Base-by-base conservation (phyloP, 129 eudicot species). In the Saposhnikovia divaricata region DNA sequence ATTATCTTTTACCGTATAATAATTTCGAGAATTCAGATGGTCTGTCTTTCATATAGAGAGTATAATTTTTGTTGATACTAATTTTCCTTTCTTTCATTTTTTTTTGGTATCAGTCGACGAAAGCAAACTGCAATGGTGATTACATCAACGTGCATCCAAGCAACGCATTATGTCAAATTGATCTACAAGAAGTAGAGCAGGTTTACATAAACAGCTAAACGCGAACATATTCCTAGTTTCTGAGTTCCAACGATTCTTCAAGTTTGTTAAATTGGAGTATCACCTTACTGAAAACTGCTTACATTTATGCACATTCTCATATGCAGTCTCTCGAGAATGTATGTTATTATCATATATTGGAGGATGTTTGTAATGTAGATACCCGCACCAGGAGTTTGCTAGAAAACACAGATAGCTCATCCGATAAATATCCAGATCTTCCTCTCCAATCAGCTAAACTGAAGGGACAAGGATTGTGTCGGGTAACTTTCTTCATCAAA, bases 91-190 rank as follows among this genome's bases (percentile, higher is more conserved):
- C 34, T 31, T 31, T 31, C 34, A 31, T 31, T 31, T 31, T 31
- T 31, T 31, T 31, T 31, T 31, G 1, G 1, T 31, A 31, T 31
- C 57, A 78, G 81, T 78, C 81, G 65, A 65, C 74, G 42, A 78
- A 78, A 78, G 27, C 34, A 5, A 65, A 38, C 37, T 78, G 81
- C 31, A 39, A 65, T 3, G 81, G 63, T 23, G 27, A 78, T 10
- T 78, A 78, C 47, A 31, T 78, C 28, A 61, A 65, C 12, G 59
- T 43, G 39, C 27, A 27, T 78, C 81, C 59, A 21, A 78, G 25
- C 74, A 78, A 78, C 46, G 37, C 31, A 65, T 28, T 39, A 12
- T 78, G 81, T 47, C 13, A 3, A 25, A 25, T 44, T n/a, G 61
- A 78, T 43, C 75, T 78, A 2, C 27, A 42, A 27, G 4, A 40